phyloP scores from a whole-genome alignment of 2,329 filamentous ascomycete species.

The Trichoderma cornu-damae region DNA sequence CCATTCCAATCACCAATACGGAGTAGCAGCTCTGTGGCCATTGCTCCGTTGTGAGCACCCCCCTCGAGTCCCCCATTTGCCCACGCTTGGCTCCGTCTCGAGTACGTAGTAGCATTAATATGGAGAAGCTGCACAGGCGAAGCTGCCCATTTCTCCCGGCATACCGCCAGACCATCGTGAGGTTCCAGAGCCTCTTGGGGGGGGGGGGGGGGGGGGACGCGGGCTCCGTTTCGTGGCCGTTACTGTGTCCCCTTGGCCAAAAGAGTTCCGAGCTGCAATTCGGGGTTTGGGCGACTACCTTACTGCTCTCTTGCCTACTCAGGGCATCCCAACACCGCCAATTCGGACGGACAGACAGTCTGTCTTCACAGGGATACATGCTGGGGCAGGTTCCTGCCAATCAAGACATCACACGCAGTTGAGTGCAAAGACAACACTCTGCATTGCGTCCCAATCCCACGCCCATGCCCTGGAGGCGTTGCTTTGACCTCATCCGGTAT shows the following conservation, averaged over 20 bases:
- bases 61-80: not conserved
- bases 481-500: conserved; percentile 1
- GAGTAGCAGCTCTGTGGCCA: not conserved
- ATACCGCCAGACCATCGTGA: conserved; percentile 13
- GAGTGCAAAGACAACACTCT: not conserved
- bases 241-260: not conserved
- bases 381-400: conserved; percentile 11
- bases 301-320: too few species aligned
- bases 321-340: conserved; percentile 4
- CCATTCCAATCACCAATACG: not conserved
- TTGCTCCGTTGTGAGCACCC: not conserved
- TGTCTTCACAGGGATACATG: not conserved
- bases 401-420: conserved; percentile 15
- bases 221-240: conserved; percentile 5
- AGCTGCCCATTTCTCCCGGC: conserved; percentile 13
- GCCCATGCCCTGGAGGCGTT: not conserved
- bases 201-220: too few species aligned
- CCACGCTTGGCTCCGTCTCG: not conserved
- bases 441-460: conserved; percentile 14
- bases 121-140: conserved; percentile 14
- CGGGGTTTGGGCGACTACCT: not conserved
- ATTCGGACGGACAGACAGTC: not conserved
- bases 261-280: not conserved
- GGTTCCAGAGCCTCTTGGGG: too few species aligned
- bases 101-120: not conserved